These are phyloP conservation scores for Sherardia arvensis DNA, from an alignment of 257 asterid genomes.

Conservation along the genomic window DNA sequence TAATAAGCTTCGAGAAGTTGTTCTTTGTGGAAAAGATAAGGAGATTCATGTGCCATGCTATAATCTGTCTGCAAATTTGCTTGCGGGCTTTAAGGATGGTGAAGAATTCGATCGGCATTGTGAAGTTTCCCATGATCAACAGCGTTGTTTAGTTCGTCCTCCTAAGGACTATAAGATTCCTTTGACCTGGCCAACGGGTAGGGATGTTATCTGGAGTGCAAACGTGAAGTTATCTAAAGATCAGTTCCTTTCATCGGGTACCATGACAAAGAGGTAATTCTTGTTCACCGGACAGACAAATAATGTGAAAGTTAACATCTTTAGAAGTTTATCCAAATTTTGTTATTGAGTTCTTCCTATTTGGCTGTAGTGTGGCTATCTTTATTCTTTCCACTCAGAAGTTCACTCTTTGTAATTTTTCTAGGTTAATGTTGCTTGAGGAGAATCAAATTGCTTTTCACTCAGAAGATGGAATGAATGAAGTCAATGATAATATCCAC, in stretches of 20 bases:
- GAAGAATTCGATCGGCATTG: constrained; percentile 94
- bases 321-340: background rate
- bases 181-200: constrained; percentile 85
- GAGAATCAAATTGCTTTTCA: constrained; percentile 95
- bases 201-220: constrained; percentile 89
- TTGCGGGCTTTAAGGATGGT: constrained; percentile 66
- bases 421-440: constrained; percentile 91
- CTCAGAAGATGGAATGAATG: constrained; percentile 82
- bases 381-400: constrained; percentile 2
- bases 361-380: background rate
- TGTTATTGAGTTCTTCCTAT: background rate
- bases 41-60: constrained; percentile 92
- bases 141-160: constrained; percentile 79
- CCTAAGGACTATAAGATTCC: constrained; percentile 94
- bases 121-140: constrained; percentile 46
- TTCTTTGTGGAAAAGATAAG: constrained; percentile 77
- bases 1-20: constrained; percentile 44
- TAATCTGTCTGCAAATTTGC: constrained; percentile 67
- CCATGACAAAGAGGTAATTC: constrained; percentile 91
- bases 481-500: constrained; percentile 82
- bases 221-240: constrained; percentile 88
- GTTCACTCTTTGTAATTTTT: constrained; percentile 21
- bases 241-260: constrained; percentile 96
- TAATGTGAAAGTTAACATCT: background rate
- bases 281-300: constrained; percentile 3